Base-by-base conservation (phyloP, 78 protist species). In the Chrysochromulina tobinii region DNA sequence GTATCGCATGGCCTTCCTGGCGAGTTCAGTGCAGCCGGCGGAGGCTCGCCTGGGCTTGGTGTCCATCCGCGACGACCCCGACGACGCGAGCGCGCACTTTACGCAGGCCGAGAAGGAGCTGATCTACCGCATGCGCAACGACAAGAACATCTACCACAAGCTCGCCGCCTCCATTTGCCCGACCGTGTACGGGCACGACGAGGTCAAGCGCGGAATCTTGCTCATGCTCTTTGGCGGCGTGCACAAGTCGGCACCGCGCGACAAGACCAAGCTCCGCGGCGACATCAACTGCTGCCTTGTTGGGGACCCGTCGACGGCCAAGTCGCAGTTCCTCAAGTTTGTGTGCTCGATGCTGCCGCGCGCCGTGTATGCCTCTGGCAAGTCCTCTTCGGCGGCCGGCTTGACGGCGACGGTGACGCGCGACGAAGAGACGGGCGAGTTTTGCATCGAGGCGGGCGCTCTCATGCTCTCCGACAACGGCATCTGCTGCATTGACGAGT, bases 381-480 rank as follows among this genome's bases (percentile, higher is more conserved):
- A 91, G 86, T 89, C 92, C 67, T 67, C 94, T 12, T n/a, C 93
- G 17, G 96, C 93, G 38, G 95, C 94, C 17, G 95, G 99, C 96
- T 88, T 99, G 55, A 99, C 99, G 0, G 99, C 99, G 1, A 55
- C 99, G 3, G 99, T 99, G 38, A n/a, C 95, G 15, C 83, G 85
- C 57, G 99, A 99, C 94, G 89, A 95, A 7, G 99, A 99, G 53
- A 98, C 99, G 8, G 98, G 99, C 48, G 99, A 99, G 93, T 98
- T 97, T 54, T 94, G 95, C 57, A 98, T 99, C 20, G 99, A 99
- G 77, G 99, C 99, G 0, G 99, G 99, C 61, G 99, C 99, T 17
- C 95, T 99, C 53, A 98, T 99, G 99, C 95, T 99, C 12, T 99
- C 99, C 5, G 99, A 99, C 94, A 98, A 99, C 83, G 99, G 99